phyloP scores from a whole-genome alignment of 2,329 filamentous ascomycete species.

The Pestalotiopsis fici region DNA sequence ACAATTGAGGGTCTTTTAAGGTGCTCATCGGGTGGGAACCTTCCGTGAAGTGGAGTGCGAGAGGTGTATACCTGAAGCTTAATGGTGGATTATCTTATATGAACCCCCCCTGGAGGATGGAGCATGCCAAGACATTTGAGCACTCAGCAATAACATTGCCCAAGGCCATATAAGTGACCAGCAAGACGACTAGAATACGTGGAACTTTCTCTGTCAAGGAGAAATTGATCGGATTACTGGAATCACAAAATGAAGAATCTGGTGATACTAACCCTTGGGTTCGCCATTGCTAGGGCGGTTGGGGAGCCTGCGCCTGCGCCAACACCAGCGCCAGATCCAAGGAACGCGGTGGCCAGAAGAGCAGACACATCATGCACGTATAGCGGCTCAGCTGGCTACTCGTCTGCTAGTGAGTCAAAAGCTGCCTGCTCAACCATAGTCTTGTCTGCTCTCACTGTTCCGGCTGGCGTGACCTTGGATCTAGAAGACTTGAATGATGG shows the following conservation, averaged over 20 bases:
- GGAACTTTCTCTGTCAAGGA: not conserved
- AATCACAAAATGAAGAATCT: slow-evolving; percentile 2
- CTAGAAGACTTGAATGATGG: slow-evolving; percentile 4
- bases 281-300: not conserved
- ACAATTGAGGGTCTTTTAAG: not conserved
- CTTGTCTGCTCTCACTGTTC: slow-evolving; percentile 1
- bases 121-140: not conserved
- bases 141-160: not conserved
- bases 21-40: not conserved
- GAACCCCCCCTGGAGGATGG: not conserved
- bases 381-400: slow-evolving; percentile 5
- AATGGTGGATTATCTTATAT: not conserved
- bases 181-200: not conserved
- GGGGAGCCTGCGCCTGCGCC: slow-evolving; percentile 3
- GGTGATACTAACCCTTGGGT: not conserved
- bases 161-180: not conserved
- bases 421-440: slow-evolving; percentile 5
- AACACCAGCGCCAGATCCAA: slow-evolving; percentile 1
- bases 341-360: slow-evolving; percentile 5
- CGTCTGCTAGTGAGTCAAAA: slow-evolving; percentile 1
- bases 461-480: not conserved
- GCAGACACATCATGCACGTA: slow-evolving; percentile 4
- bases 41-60: not conserved
- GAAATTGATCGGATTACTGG: not conserved
- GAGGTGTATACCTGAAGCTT: not conserved